Evolutionary conservation across 768 basidiomycete species (phyloP), one percentile per base, ranked within the genome.

Genomic region (Phaffia australis): DNA sequence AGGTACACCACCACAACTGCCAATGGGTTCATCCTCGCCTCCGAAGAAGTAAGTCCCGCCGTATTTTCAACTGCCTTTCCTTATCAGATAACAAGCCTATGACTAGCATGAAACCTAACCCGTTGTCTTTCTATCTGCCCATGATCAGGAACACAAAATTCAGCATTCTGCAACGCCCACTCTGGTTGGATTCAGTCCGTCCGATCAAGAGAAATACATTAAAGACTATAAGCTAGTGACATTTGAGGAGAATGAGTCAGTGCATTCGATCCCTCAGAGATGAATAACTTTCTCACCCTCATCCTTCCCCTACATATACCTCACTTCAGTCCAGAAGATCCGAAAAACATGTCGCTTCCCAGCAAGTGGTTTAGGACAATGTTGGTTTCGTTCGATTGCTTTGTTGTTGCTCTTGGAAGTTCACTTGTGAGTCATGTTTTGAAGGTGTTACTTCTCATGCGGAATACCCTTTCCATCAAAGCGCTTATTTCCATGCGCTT

Each of bases 401-500:
- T 76, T 49, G 69, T 67, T 15, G 71, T 73, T 42, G 75, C 67
- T 23, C 35, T 62, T 19, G 42, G 56, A 25, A 69, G 66, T 16
- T 71, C 73, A 19, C 68, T 75, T 66, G 69, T 72, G 16, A 72
- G 71, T 52, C 6, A 4, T 27, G 7, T 16, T n/a, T 27, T 16
- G 51, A 5, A 4, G n/a, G 18, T 18, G 18, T 52, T 18, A 8
- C 27, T 18, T 27, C 51, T 27, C 18, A 4, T 27, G 6, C 18
- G n/a, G 8, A n/a, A 21, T n/a, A 4, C 8, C 29, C 21, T 16
- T 69, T 69, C 73, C 27, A 64, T 66, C 23, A 68, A 71, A 35
- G 73, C 47, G 11, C 42, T 63, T 7, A 62, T 57, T 1, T 69
- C 65, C 9, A 73, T 73, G 8, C 69, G 75, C 66, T 71, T 72